A percentile compares a stretch with the other conserved stretches of the same genome.
phyloP scores from a whole-genome alignment of 2,329 filamentous ascomycete genomes.

The Claviceps sp. region DNA sequence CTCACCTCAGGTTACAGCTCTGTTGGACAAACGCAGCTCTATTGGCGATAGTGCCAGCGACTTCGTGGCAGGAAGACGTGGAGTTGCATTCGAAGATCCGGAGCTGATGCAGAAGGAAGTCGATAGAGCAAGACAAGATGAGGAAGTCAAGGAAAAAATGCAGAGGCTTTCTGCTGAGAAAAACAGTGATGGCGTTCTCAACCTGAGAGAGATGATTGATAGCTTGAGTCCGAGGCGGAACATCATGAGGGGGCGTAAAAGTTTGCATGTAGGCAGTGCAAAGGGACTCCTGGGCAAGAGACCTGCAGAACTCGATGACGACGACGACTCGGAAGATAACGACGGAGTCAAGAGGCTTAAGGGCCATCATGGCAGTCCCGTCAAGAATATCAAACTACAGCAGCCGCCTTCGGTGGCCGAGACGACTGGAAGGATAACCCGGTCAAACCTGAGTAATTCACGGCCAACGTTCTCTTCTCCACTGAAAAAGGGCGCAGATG shows the following conservation, averaged over 20 bases:
- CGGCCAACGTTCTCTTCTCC: constrained; percentile 35
- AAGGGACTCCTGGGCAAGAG: constrained; percentile 62
- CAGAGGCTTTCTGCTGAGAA: constrained; percentile 30
- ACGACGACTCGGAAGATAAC: constrained; percentile 45
- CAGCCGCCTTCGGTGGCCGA: constrained; percentile 56
- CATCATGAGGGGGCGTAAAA: constrained; percentile 54
- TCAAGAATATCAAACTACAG: constrained; percentile 60
- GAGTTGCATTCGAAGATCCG: constrained; percentile 53
- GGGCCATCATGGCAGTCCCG: constrained; percentile 59
- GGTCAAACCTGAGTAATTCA: constrained; percentile 28
- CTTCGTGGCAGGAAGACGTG: constrained; percentile 43
- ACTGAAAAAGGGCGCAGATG: constrained; percentile 26
- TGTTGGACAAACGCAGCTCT: constrained; percentile 58
- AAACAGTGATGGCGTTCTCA: constrained; percentile 50
- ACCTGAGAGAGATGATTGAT: constrained; percentile 64
- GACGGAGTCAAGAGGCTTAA: constrained; percentile 57
- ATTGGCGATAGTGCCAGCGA: constrained; percentile 52
- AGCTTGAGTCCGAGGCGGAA: constrained; percentile 67
- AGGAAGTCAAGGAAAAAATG: constrained; percentile 47
- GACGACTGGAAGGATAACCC: constrained; percentile 45
- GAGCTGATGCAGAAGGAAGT: constrained; percentile 47
- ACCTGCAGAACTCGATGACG: constrained; percentile 55
- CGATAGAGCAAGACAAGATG: constrained; percentile 44
- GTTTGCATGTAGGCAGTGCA: constrained; percentile 62
- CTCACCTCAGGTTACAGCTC: constrained; percentile 58